Evolutionary conservation across 1,284 basidiomycete species (phyloP), one percentile per base, ranked within the genome.

Genomic region (Pseudomicrostroma phylloplanum): DNA sequence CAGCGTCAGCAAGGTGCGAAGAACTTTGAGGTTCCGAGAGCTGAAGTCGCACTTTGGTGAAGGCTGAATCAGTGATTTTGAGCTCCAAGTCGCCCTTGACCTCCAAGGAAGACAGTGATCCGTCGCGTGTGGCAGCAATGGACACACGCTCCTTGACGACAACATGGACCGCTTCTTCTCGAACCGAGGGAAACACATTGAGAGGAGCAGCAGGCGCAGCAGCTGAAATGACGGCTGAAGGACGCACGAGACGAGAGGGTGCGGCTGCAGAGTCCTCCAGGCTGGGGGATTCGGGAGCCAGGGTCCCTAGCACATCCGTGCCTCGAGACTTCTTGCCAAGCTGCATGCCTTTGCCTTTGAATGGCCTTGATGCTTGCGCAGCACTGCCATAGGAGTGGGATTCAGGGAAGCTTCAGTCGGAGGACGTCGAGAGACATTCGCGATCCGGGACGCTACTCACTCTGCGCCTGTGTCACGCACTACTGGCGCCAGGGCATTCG

Each of bases 341-440:
- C 79, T 97, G 96, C 94, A 98, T 97, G 39, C 94, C 93, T 40
- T 88, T 86, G 58, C 89, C 88, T 83, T 96, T 96, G 87, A 98
- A 97, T 0, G 89, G 86, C 85, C 87, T 72, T 82, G 78, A 66
- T 13, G 65, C 62, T 7, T 70, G 68, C 40, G 71, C 63, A 2
- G 69, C 60, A 57, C 56, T 62, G 41, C 21, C 51, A 56, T 30
- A 21, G 54, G 21, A 17, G 19, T 13, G 9, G 54, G 30, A 9
- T 46, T n/a, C 25, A 23, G 13, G 51, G 57, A 63, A 68, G 19
- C 60, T 6, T 48, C 17, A 21, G 43, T 48, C 43, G 12, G 41
- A n/a, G 41, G 23, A 25, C 1, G 17, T 25, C 51, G 25, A 25
- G 21, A 23, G 19, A 6, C 51, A 26, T 8, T 19, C 13, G 21